phyloP scores from a whole-genome alignment of 2,329 filamentous ascomycete genomes.

The Lecanicillium sp. region DNA sequence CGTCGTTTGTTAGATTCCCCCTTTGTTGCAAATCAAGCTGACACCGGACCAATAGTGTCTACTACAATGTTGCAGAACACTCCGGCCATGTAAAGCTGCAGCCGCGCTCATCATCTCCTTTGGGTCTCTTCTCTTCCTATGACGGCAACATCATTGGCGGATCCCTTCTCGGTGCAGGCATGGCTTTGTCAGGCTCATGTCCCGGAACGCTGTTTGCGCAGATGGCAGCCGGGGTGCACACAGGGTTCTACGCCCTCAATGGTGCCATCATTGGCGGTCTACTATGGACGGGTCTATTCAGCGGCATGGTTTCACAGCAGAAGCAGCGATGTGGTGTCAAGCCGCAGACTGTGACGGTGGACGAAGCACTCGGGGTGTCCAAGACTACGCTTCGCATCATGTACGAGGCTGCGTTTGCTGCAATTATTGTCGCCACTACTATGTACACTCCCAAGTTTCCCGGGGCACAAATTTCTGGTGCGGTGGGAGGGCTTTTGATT shows the following conservation, averaged over 20 bases:
- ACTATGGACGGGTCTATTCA: conserved; percentile 37
- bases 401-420: conserved; percentile 33
- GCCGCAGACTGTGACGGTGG: conserved; percentile 24
- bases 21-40: background rate
- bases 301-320: conserved; percentile 22
- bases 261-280: conserved; percentile 50
- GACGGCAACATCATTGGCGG: conserved; percentile 61
- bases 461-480: conserved; percentile 28
- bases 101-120: conserved; percentile 40
- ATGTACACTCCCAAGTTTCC: conserved; percentile 22
- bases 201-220: conserved; percentile 58
- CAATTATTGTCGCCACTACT: conserved; percentile 29
- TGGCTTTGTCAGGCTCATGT: conserved; percentile 57
- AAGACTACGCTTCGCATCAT: conserved; percentile 26
- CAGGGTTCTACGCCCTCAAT: conserved; percentile 42
- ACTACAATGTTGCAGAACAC: conserved; percentile 37
- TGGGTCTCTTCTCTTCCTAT: conserved; percentile 44
- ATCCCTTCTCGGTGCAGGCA: conserved; percentile 52
- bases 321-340: conserved; percentile 17
- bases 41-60: conserved; percentile 23
- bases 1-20: too few species aligned
- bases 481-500: conserved; percentile 50
- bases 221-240: conserved; percentile 41
- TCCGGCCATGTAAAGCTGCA: conserved; percentile 32
- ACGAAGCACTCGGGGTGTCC: conserved; percentile 32